These are phyloP conservation scores for Escovopsis sp. DNA, from an alignment of 2,329 filamentous ascomycete genomes.

Conservation along the genomic window DNA sequence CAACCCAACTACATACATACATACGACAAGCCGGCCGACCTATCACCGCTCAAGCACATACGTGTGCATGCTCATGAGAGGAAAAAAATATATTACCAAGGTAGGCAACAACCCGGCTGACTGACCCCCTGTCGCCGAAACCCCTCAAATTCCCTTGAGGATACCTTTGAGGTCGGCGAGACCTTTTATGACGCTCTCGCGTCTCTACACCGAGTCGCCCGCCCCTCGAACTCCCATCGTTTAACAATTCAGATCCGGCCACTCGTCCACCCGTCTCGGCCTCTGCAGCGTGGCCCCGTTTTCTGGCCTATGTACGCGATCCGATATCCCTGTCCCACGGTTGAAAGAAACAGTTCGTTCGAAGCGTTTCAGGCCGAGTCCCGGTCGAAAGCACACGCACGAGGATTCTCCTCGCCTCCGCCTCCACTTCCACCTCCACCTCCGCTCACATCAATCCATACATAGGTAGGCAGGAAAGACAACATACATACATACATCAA, in stretches of 20 bases:
- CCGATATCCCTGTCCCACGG: conserved; percentile 10
- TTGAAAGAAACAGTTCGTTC: background rate
- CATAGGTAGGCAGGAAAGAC: too few relatives aligned
- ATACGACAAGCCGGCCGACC: too few relatives aligned
- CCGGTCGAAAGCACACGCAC: too few relatives aligned
- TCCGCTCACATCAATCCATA: background rate
- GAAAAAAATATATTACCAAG: background rate
- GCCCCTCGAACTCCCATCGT: conserved; percentile 6
- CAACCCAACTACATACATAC: too few relatives aligned
- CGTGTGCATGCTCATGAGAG: background rate
- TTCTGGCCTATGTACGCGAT: conserved; percentile 7
- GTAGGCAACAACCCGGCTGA: conserved; percentile 5
- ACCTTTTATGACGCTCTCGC: conserved; percentile 16
- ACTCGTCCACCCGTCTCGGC: conserved; percentile 5
- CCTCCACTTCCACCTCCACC: background rate
- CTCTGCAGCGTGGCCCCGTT: conserved; percentile 10
- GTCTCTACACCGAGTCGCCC: conserved; percentile 26
- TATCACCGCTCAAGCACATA: too few relatives aligned
- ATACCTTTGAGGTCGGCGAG: conserved; percentile 24
- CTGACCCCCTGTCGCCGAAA: conserved; percentile 11
- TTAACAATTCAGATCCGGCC: background rate
- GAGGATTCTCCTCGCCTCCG: too few relatives aligned
- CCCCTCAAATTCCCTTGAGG: conserved; percentile 13
- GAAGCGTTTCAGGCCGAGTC: background rate
- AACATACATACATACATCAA: too few relatives aligned